A percentile compares a stretch with the other conserved stretches of the same genome.
These are phyloP conservation scores for Arabidopsis lyrata DNA, from an alignment of 441 rosid species.

Conservation along the genomic window DNA sequence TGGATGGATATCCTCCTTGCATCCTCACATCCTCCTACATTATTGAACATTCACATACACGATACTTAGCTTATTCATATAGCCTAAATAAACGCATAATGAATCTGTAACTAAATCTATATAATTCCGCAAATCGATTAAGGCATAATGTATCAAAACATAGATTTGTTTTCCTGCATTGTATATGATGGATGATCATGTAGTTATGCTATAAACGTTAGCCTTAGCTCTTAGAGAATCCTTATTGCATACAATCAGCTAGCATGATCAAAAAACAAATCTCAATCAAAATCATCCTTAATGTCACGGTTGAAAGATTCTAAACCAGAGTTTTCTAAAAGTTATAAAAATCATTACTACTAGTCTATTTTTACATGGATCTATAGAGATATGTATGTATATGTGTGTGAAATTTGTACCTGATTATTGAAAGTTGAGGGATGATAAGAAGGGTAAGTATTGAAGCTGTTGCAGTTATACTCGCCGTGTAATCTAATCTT, in stretches of 20 bases:
- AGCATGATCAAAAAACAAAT: not conserved
- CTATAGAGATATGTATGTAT: not conserved
- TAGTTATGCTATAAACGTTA: not conserved
- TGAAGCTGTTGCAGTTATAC: constrained; percentile 48
- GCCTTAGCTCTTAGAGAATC: not conserved
- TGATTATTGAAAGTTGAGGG: constrained; percentile 44
- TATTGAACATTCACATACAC: constrained; percentile 32
- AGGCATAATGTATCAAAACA: not conserved
- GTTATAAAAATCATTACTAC: not conserved
- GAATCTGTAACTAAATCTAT: not conserved
- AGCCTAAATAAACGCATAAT: not conserved
- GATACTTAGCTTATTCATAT: not conserved
- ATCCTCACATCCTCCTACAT: constrained; percentile 80
- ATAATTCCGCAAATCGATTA: not conserved
- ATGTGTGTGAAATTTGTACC: constrained; percentile 15
- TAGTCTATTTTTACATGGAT: constrained; percentile 3
- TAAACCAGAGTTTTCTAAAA: constrained; percentile 4
- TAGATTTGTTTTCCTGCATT: not conserved
- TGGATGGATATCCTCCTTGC: constrained; percentile 63
- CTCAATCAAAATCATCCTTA: not conserved
- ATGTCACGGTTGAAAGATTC: not conserved
- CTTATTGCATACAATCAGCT: not conserved
- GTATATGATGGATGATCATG: constrained; percentile 1
- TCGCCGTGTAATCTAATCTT: constrained; percentile 89
- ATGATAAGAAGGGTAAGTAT: constrained; percentile 54